These are phyloP conservation scores for Phytophthora fragariae DNA, from an alignment of 352 stramenopile species.

Conservation along the genomic window DNA sequence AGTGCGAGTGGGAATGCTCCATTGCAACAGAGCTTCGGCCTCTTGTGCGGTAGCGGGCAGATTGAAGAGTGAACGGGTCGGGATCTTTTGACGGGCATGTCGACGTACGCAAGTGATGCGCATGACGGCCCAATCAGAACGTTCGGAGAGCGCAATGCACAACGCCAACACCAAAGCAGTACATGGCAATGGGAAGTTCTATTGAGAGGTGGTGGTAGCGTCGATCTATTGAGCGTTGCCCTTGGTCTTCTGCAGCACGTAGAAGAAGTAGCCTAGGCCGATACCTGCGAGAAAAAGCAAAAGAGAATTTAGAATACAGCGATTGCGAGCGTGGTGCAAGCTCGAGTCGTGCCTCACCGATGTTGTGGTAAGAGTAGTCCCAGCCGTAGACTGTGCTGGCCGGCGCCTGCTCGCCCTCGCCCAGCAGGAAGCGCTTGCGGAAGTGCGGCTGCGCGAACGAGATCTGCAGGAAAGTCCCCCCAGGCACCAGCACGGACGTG, in stretches of 20 bases:
- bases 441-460: constrained; percentile 87
- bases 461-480: constrained; percentile 77
- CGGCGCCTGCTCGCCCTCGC: constrained; percentile 42
- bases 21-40: constrained; percentile 13
- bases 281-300: constrained; percentile 42
- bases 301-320: constrained; percentile 13
- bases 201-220: constrained; percentile 1
- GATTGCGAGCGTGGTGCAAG: background rate
- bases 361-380: constrained; percentile 61
- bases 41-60: constrained; percentile 4
- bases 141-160: background rate
- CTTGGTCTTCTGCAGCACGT: constrained; percentile 54
- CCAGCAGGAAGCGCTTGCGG: constrained; percentile 68
- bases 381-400: constrained; percentile 53
- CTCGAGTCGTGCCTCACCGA: constrained; percentile 33
- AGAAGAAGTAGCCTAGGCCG: constrained; percentile 71
- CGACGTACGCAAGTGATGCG: constrained; percentile 7
- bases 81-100: constrained; percentile 13
- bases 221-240: constrained; percentile 16
- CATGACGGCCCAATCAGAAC: constrained; percentile 11
- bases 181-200: constrained; percentile 4
- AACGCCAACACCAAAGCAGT: background rate
- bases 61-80: constrained; percentile 25
- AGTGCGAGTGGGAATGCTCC: constrained; percentile 44
- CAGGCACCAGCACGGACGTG: constrained; percentile 45